phyloP scores from a whole-genome alignment of 78 protist species.

The Pigoraptor vietnamica region DNA sequence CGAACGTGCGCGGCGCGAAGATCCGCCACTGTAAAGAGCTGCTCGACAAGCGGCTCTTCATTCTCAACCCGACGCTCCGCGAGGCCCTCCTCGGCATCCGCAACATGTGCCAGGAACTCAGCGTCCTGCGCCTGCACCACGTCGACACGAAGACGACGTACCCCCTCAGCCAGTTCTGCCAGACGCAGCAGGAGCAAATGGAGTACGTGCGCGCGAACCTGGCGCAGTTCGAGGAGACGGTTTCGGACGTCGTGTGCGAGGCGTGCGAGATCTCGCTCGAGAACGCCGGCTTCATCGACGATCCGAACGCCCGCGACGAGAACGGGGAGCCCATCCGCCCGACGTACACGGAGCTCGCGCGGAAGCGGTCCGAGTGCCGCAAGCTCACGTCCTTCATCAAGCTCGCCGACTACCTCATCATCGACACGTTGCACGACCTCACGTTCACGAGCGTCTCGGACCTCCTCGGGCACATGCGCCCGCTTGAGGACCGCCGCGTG shows the following conservation, averaged over 20 bases:
- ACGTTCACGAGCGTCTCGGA: neutral
- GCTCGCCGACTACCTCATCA: neutral
- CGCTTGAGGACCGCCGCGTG: neutral
- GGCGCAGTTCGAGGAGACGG: neutral
- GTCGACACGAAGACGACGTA: neutral
- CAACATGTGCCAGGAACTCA: constrained; percentile 17
- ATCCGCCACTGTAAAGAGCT: neutral
- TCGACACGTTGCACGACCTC: neutral
- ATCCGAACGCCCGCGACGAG: neutral
- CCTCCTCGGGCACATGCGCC: neutral
- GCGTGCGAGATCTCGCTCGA: neutral
- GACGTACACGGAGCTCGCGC: constrained; percentile 14
- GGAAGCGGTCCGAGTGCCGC: neutral
- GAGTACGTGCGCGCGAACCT: neutral
- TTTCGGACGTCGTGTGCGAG: neutral
- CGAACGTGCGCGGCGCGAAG: neutral
- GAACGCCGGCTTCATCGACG: neutral
- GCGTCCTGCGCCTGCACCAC: neutral
- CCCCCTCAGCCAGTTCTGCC: constrained; percentile 14
- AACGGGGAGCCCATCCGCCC: neutral
- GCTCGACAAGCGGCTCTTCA: neutral
- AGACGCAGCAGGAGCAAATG: constrained; percentile 6
- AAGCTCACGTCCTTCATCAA: neutral
- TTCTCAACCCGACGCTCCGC: neutral
- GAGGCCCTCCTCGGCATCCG: constrained; percentile 35